Base-by-base conservation (phyloP, 257 asterid species). In the Penstemon newberryi region DNA sequence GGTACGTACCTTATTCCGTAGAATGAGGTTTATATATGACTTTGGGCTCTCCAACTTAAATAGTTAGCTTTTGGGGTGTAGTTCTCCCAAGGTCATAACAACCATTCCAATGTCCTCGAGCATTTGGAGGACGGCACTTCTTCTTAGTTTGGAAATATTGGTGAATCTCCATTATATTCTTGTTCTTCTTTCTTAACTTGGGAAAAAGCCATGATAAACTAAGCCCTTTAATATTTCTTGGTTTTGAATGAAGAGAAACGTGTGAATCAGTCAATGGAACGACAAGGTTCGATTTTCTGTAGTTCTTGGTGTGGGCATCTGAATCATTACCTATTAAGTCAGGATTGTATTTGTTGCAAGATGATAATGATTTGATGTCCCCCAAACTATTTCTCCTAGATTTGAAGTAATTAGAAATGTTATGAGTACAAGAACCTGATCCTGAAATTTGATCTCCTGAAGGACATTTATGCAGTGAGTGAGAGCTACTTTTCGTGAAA, bases 131-230 rank as follows among this genome's bases (percentile, higher is more conserved):
- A 25, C 33, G 89, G 77, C 0, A 72, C 83, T 6, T 86, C 88
- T 25, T 83, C 90, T 1, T 80, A 25, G 50, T 73, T 81, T 10
- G 87, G 52, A 51, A 65, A 70, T 51, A 33, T 71, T 0, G 79
- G 89, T 5, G 87, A 80, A 11, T 25, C 47, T 15, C 70, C 82
- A 57, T 25, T 25, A 25, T 25, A 25, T 68, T 71, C 79, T 86
- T 87, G 85, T 47, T 81, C 77, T 91, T 94, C 92, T 79, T 91
- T 85, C 84, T 91, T 1, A 91, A 72, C 74, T 74, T 78, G 5
- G 95, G 96, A 44, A 93, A 88, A 79, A 91, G 73, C 97, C 96
- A 83, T 0, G 95, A 87, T 0, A 90, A 68, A 18, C 73, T 83
- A 49, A 82, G 51, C 37, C 96, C 96, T 46, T 77, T 86, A 15